Base-by-base conservation (phyloP, 1,284 basidiomycete species). In the Phylloporus sp. region DNA sequence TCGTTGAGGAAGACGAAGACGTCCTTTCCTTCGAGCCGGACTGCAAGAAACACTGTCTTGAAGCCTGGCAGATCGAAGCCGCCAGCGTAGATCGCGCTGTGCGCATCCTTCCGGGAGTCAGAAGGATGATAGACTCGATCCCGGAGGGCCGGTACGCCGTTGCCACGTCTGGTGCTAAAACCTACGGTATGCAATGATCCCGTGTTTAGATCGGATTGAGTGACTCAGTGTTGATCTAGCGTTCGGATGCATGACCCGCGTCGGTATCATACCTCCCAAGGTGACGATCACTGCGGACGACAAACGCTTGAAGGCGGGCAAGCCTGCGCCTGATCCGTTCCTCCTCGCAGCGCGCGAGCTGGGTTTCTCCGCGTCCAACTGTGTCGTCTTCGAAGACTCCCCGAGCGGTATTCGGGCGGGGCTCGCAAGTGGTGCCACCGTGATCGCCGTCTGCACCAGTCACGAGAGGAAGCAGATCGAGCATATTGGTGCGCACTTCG, bases 251-350 rank as follows among this genome's bases (percentile, higher is more conserved):
- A 88, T 92, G 83, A 82, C 81, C 11, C 86, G 87, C 63, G 90
- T 90, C 52, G 90, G 90, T 22, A 93, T 93, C 75, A 82, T 81
- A 2, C 89, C 90, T 15, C 91, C 91, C 11, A 78, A 81, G 44
- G 86, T 93, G 39, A 92, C 90, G 31, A 90, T 93, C 76, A 93
- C 91, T 24, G 91, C 90, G 44, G 91, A 93, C 74, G 91, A 93
- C 80, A 86, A 84, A 70, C 86, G 86, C 49, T 79, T 88, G 67
- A 86, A 86, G 71, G 85, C 84, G 0, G 86, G 86, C 51, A 89
- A 90, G 77, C 89, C 89, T 52, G 85, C 86, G 28, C 89, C 89
- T 8, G 88, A 91, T 73, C 90, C 90, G 2, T 92, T 92, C 83
- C 81, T 92, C 63, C 85, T 92, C 61, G 90, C 91, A 7, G 91